Base-by-base conservation (phyloP, 2,329 filamentous ascomycete genomes). In the Thelonectria discophora region DNA sequence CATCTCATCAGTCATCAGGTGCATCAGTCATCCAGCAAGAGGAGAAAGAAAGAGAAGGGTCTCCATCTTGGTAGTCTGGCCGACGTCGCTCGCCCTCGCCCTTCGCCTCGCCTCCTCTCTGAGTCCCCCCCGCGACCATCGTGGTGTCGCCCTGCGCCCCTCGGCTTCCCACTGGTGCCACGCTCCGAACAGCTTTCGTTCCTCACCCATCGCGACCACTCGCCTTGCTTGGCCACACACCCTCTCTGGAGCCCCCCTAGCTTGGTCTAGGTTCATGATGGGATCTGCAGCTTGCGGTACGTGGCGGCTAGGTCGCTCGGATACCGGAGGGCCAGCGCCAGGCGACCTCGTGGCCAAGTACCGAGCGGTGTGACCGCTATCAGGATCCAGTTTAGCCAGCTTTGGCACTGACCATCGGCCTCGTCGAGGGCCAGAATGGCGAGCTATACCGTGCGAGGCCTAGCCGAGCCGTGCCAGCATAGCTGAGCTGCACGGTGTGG, bases 161-260 rank as follows among this genome's bases (percentile, higher is more conserved):
- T 61, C 55, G 61, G 68, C 49, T 49, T 27, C 27, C 68, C 60
- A 72, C 63, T 69, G 69, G 68, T 69, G 69, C 69, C 69, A 72
- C 69, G 69, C 68, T 67, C n/a, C 54, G 59, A 57, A 60, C 39
- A 57, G 53, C 60, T 53, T 53, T 52, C 52, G 45, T 51, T 51
- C 20, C 51, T 58, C 24, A 5, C 34, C 30, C 20, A 43, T 37
- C 15, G 34, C 32, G 39, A 21, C 69, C 69, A 71, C 67, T 71
- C 69, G 70, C 46, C 20, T 62, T 57, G 58, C 64, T 52, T 58
- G 66, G 34, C 63, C 58, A 55, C 62, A 70, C 69, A 71, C 69
- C 69, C 69, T 70, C 62, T 59, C 55, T 6, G 13, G 45, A 9
- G 47, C 42, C 43, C 21, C n/a, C n/a, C n/a, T n/a, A 39, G 24